phyloP scores from a whole-genome alignment of 495 filamentous ascomycete species.

The Neurospora sp. region DNA sequence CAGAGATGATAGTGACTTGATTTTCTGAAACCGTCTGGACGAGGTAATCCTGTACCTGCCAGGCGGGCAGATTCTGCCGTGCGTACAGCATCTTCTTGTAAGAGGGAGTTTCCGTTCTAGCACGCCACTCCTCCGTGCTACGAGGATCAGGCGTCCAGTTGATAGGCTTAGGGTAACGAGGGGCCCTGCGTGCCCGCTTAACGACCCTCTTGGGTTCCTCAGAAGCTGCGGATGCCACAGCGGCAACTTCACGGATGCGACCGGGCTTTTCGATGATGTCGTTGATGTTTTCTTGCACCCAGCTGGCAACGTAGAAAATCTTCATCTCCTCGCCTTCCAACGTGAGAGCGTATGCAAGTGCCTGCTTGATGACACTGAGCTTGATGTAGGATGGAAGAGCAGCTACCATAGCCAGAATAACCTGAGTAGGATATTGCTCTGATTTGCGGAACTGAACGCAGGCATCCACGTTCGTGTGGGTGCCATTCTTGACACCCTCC shows the following conservation, averaged over 20 bases:
- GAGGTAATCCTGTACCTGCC: conserved; percentile 69
- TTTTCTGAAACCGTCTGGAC: conserved; percentile 58
- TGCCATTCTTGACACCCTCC: conserved; percentile 33
- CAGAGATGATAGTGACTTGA: conserved; percentile 91
- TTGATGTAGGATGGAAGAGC: conserved; percentile 85
- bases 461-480: conserved; percentile 32
- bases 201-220: conserved; percentile 28
- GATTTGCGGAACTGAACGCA: conserved; percentile 41
- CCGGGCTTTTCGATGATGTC: conserved; percentile 73
- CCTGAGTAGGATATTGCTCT: conserved; percentile 62
- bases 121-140: conserved; percentile 38
- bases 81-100: conserved; percentile 61
- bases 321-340: conserved; percentile 73
- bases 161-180: conserved; percentile 43
- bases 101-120: conserved; percentile 36
- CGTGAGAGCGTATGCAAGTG: conserved; percentile 55
- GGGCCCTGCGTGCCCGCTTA: conserved; percentile 23
- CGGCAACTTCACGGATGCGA: conserved; percentile 68
- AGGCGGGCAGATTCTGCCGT: conserved; percentile 72
- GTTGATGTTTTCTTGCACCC: conserved; percentile 72
- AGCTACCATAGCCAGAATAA: conserved; percentile 60
- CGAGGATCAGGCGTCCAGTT: conserved; percentile 29
- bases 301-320: conserved; percentile 80
- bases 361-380: conserved; percentile 75
- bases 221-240: conserved; percentile 49